Evolutionary conservation across 441 rosid species (phyloP), one percentile per base, ranked within the genome.

Genomic region (Viola pubescens): DNA sequence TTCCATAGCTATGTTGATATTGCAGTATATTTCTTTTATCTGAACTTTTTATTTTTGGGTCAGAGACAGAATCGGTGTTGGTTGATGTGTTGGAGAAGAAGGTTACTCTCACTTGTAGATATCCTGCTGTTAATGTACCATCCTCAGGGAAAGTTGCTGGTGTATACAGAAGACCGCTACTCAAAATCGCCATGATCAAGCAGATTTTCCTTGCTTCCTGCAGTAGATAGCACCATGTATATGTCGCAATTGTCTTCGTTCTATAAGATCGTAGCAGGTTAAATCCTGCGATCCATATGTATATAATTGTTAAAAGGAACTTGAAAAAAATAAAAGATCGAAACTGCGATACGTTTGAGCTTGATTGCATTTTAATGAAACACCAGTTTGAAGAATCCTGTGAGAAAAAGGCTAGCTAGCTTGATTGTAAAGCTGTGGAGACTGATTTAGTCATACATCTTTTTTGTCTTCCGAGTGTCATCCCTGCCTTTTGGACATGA

Each of bases 1-100:
- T 16, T 16, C 19, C 19, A 16, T 16, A 0, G 2, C 34, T 26
- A 26, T 26, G 34, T 26, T 26, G 34, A 26, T 26, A 26, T 26
- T 26, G 34, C 34, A 26, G 34, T 26, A 26, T 26, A 26, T 26
- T 26, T 26, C 34, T 26, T 26, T 2, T 26, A 26, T 26, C 34
- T 26, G 34, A 26, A 26, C 34, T 2, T 9, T 4, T 4, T 61
- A 5, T 34, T 16, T 42, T 34, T 14, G 62, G 56, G 51, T 66
- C 89, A 88, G 91, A 80, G 68, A 87, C 91, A 39, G 84, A 87
- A 53, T 85, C 96, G 0, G 78, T 88, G 56, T 65, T 72, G 57
- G 77, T 91, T 61, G 73, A 82, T 64, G 79, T 81, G 41, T 42
- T 75, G 77, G 95, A 91, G 84, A 85, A 89, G 80, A 78, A 62